These are phyloP conservation scores for Teunomyces panamensis DNA, from an alignment of 805 yeast species.

Conservation along the genomic window DNA sequence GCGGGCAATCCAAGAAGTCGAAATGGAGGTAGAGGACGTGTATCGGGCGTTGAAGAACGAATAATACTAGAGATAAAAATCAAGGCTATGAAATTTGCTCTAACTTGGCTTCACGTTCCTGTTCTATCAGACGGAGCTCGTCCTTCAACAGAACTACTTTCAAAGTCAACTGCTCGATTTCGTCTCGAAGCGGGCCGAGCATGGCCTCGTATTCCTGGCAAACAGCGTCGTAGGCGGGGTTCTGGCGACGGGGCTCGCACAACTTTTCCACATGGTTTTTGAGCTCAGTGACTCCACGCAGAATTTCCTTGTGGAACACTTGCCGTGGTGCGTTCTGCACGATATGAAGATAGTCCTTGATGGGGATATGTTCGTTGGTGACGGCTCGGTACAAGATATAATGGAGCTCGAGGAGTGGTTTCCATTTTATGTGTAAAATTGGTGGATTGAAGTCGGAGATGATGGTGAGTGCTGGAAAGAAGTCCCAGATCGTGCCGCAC, in stretches of 20 bases:
- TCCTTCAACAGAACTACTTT: neutral
- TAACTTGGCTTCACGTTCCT: neutral
- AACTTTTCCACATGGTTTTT: neutral
- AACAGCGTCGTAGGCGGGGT: neutral
- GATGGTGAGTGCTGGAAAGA: neutral
- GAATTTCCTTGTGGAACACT: neutral
- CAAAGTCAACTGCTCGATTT: neutral
- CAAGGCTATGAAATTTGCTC: neutral
- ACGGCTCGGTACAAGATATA: neutral
- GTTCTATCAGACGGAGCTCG: neutral
- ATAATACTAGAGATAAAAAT: neutral
- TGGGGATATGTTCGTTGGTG: neutral
- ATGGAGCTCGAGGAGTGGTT: neutral
- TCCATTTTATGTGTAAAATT: neutral
- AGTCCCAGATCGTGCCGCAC: constrained; percentile 1
- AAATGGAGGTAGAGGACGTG: constrained; percentile 54
- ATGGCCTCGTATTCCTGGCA: neutral
- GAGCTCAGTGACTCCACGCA: neutral
- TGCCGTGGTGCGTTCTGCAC: neutral
- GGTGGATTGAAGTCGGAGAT: neutral
- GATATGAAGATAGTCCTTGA: neutral
- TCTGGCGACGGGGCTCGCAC: neutral
- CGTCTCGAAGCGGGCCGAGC: neutral
- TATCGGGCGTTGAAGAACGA: constrained; percentile 2
- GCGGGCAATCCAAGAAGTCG: constrained; percentile 75